Percentiles rank a stretch among this genome's conserved stretches.
Conservation (phyloP, 306 rosid species). For the Cucurbita maxima region DNA sequence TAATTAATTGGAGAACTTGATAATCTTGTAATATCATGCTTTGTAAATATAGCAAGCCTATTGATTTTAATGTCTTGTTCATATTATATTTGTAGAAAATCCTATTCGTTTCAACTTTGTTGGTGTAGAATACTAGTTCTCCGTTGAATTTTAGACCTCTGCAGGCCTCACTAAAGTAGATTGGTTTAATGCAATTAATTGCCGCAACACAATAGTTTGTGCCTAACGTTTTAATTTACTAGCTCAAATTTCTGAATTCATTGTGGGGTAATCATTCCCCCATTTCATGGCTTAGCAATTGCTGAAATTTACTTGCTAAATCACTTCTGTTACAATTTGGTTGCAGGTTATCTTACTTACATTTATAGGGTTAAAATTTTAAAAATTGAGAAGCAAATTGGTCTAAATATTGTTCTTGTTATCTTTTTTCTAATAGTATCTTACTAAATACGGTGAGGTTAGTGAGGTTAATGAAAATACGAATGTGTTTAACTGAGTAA, state of each 20-base stretch:
- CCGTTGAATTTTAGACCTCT: background rate
- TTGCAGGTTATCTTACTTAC: background rate
- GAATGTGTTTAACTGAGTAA: background rate
- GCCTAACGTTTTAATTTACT: background rate
- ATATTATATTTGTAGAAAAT: background rate
- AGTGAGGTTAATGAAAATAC: background rate
- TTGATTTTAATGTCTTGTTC: background rate
- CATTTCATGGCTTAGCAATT: background rate
- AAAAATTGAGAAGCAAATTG: background rate
- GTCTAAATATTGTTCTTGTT: background rate
- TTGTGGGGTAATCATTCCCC: background rate
- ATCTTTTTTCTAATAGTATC: background rate
- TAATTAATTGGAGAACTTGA: background rate
- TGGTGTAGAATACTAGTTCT: background rate
- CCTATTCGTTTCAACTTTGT: background rate
- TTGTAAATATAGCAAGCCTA: background rate
- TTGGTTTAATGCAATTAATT: background rate
- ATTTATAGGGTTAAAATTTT: background rate
- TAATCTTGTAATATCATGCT: background rate
- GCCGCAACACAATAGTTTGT: background rate
- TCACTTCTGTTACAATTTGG: background rate
- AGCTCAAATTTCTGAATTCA: background rate
- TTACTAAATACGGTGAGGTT: too few relatives aligned
- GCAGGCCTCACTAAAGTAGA: background rate
- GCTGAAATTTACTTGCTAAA: background rate